Evolutionary conservation across 108 stramenopile genomes (phyloP), one percentile per base, ranked within the genome.

Genomic region (Pseudonitzschia pungens): DNA sequence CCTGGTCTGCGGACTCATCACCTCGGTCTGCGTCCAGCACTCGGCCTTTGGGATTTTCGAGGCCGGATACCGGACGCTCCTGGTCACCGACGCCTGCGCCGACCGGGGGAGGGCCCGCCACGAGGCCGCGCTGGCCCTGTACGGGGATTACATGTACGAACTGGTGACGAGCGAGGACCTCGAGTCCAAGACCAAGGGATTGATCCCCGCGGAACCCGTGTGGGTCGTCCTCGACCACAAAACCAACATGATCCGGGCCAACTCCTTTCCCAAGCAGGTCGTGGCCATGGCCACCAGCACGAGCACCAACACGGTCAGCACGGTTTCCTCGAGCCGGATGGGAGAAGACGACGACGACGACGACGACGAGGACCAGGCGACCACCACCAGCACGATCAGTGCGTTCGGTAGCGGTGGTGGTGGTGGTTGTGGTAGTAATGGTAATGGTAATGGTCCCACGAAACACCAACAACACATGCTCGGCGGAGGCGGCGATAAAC

Each of bases 131-230:
- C 48, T 89, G 45, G 84, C 84, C 2, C 58, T 89, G 44, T 89
- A 87, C 74, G 88, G 88, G 11, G 84, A 84, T 66, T 89, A 89
- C 72, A 89, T 89, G 88, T 89, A 89, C 68, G 84, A 89, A 55
- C 78, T 79, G 24, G 45, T 79, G n/a, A 73, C 78, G 28, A 58
- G 51, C n/a, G 41, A 68, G 8, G 74, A 75, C 53, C 54, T 75
- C 21, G 45, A 56, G 27, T 56, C 71, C 4, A 22, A 57, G 20
- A 45, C 31, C 5, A 50, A 36, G 29, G 64, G 55, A n/a, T 56
- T 77, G 54, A 71, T 52, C 36, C 51, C 48, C 21, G 77, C 77
- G 24, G 22, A 77, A 53, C 77, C 77, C 3, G 77, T 77, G 9
- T 77, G 77, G 77, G 28, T 76, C 44, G 45, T 67, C 27, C 28